Evolutionary conservation across 257 asterid species (phyloP), one percentile per base, ranked within the genome.

Genomic region (Solanum piurae): DNA sequence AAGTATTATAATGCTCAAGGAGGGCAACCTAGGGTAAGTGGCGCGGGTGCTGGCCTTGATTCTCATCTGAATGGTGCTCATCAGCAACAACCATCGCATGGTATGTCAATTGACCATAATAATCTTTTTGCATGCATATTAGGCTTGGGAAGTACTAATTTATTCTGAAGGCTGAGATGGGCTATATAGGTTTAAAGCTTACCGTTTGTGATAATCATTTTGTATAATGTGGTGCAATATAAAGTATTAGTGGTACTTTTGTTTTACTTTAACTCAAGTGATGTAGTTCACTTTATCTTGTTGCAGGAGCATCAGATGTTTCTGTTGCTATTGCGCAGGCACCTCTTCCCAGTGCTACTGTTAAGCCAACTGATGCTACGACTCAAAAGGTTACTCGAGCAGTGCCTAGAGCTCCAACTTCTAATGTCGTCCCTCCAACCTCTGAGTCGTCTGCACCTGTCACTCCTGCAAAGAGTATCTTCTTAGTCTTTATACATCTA

Each of bases 401-500:
- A 88, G 91, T 87, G 89, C 94, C 95, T 31, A 91, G 83, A 88
- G 90, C 92, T 85, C 91, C 95, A 7, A 31, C 93, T 8, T 90
- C 97, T 83, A 92, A 87, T 89, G 92, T 91, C 83, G 64, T 94
- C 3, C 7, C 93, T 87, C 84, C 92, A 83, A 89, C 80, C 88
- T 77, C 95, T 21, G 98, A 93, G 80, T 34, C 93, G 12, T 88
- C 77, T 83, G 84, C 87, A 23, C 94, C 95, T 3, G 87, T 87
- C 25, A 91, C 94, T 74, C 95, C 98, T 83, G 94, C 89, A 44
- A 95, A 93, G 92, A 94, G 98, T 94, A 86, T 88, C 89, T 7
- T 68, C 66, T 68, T 82, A 69, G 85, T 87, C 82, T 40, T 36
- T 49, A 23, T 77, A 9, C 86, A 74, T 60, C 52, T 87, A 58